Conservation (phyloP, 2,329 filamentous ascomycete species). For the Fusarium sp. region DNA sequence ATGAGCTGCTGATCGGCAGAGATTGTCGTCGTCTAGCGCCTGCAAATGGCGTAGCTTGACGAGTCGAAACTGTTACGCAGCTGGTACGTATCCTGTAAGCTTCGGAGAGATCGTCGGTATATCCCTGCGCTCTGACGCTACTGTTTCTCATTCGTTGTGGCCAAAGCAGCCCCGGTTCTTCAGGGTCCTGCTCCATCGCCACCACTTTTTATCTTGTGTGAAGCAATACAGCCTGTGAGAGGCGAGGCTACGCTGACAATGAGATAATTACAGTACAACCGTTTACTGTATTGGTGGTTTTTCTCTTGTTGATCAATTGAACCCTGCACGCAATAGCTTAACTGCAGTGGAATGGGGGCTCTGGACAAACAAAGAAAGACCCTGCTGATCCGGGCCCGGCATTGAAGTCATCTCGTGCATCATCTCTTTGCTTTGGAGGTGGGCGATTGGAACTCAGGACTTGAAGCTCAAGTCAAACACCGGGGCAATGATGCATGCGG, state of each 20-base stretch:
- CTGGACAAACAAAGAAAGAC: slow-evolving; percentile 35
- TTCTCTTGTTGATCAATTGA: slow-evolving; percentile 21
- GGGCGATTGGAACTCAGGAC: slow-evolving; percentile 18
- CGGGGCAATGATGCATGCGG: slow-evolving; percentile 32
- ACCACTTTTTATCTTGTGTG: slow-evolving; percentile 5
- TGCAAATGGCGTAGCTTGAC: slow-evolving; percentile 42
- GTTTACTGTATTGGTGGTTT: slow-evolving; percentile 14
- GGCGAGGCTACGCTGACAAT: slow-evolving; percentile 25
- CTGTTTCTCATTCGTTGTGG: slow-evolving; percentile 19
- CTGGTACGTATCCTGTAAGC: slow-evolving; percentile 27
- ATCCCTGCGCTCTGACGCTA: slow-evolving; percentile 23
- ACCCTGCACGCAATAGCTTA: slow-evolving; percentile 12
- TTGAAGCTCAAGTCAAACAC: slow-evolving; percentile 25
- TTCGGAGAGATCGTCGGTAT: slow-evolving; percentile 33
- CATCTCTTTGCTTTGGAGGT: slow-evolving; percentile 11
- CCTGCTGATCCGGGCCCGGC: slow-evolving; percentile 42
- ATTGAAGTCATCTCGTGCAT: slow-evolving; percentile 39
- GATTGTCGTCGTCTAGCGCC: slow-evolving; percentile 43
- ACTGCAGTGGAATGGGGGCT: slow-evolving; percentile 15
- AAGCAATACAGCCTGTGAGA: slow-evolving; percentile 2
- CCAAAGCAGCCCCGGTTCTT: slow-evolving; percentile 21
- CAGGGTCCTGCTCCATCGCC: slow-evolving; percentile 41
- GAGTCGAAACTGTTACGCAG: slow-evolving; percentile 12
- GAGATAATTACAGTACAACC: slow-evolving; percentile 32
- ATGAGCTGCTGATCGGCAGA: slow-evolving; percentile 38